Conservation (phyloP, 805 yeast genomes). For the Wickerhamomyces rabaulensis region DNA sequence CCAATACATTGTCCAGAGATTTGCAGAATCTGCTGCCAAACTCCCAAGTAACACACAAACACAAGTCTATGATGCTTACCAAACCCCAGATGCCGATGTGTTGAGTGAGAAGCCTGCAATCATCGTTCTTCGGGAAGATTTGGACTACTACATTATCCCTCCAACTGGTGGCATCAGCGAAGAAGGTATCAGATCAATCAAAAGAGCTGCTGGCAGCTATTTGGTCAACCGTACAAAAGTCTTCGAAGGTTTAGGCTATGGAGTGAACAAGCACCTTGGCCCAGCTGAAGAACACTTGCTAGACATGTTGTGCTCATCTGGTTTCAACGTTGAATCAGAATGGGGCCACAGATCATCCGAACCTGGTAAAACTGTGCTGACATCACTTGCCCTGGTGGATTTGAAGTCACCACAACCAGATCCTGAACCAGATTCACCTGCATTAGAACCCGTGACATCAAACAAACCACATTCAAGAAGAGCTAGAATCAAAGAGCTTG, state of each 20-base stretch:
- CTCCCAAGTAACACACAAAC: constrained; percentile 36
- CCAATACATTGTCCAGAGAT: constrained; percentile 70
- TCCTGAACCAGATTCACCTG: constrained; percentile 26
- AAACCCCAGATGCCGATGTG: constrained; percentile 54
- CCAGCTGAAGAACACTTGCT: constrained; percentile 93
- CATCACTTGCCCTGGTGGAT: constrained; percentile 72
- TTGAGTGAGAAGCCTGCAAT: constrained; percentile 81
- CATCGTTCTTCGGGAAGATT: constrained; percentile 87
- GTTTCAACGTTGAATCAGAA: constrained; percentile 55
- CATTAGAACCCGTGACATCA: constrained; percentile 39
- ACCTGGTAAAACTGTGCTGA: constrained; percentile 81
- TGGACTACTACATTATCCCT: constrained; percentile 90
- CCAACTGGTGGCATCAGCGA: constrained; percentile 51
- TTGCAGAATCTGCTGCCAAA: constrained; percentile 64
- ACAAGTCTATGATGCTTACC: constrained; percentile 30
- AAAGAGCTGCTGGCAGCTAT: constrained; percentile 66
- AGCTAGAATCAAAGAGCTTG: constrained; percentile 57
- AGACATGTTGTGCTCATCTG: constrained; percentile 92
- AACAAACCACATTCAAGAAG: constrained; percentile 31
- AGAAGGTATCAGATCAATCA: constrained; percentile 62
- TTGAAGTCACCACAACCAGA: constrained; percentile 32
- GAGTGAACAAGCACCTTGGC: constrained; percentile 50
- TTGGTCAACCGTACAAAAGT: constrained; percentile 54
- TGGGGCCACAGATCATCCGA: constrained; percentile 95
- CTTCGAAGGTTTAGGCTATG: constrained; percentile 76